A percentile compares a stretch with the other conserved stretches of the same genome.
Conservation (phyloP, 495 filamentous ascomycete species). For the Talaromyces liani region DNA sequence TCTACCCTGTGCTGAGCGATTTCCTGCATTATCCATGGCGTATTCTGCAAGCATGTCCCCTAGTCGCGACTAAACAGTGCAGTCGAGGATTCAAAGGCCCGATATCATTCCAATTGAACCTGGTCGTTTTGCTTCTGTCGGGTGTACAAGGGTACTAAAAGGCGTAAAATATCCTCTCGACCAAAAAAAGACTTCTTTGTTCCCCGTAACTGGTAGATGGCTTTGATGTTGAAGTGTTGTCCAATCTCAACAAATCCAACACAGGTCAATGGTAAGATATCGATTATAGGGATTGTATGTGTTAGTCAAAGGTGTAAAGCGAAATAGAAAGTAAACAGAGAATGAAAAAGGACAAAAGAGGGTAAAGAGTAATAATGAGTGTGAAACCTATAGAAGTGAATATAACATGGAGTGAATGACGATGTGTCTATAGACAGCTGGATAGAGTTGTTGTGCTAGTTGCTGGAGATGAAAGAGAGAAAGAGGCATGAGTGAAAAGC, state of each 20-base stretch:
- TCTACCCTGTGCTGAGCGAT: constrained; percentile 6
- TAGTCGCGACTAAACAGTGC: not conserved
- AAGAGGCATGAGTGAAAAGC: not conserved
- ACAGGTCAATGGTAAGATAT: not conserved
- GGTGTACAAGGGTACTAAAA: not conserved
- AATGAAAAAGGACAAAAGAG: not conserved
- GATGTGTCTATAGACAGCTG: not conserved
- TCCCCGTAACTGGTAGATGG: not conserved
- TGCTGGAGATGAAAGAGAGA: constrained; percentile 1
- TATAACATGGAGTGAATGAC: not conserved
- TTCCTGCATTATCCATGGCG: constrained; percentile 1
- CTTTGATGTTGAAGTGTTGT: not conserved
- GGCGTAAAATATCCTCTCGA: not conserved
- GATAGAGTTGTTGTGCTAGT: not conserved
- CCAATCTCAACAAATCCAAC: not conserved
- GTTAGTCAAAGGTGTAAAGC: not conserved
- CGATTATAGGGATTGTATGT: not conserved
- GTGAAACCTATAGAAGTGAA: not conserved
- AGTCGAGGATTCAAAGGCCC: not conserved
- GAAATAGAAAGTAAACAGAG: not conserved
- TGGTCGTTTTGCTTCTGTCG: not conserved
- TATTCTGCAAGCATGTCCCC: not conserved
- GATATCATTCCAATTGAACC: not conserved
- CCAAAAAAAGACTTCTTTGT: not conserved
- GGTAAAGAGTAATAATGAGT: not conserved